Base-by-base conservation (phyloP, 2,329 filamentous ascomycete species). In the Macrophomina phaseolina region DNA sequence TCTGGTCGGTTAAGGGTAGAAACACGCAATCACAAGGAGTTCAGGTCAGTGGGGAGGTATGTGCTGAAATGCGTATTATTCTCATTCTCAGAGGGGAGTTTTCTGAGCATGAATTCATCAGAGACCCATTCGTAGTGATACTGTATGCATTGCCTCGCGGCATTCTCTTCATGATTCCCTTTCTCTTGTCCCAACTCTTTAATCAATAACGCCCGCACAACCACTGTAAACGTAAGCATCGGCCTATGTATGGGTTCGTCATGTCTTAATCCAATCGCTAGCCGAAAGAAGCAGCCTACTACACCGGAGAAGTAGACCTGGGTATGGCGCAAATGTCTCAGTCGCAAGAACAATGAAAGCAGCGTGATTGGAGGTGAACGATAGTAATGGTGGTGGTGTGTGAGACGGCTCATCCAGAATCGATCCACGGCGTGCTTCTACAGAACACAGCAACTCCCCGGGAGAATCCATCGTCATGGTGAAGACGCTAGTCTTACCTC, bases 261-360 rank as follows among this genome's bases (percentile, higher is more conserved):
- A 30, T 46, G 14, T 30, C 45, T 38, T 46, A 60, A n/a, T 38
- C 53, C 55, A 60, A 60, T 46, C 28, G 55, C 55, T 60, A 23
- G 40, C 34, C 55, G 36, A 60, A 60, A 60, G 38, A 46, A 60
- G 55, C 23, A 45, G 23, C 38, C 38, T 8, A 60, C 55, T 60
- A 60, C 55, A 60, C 55, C 23, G 23, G 42, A 45, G 55, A 60
- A 60, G 38, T 38, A 60, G 55, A 60, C 55, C 55, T 60, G 28
- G 55, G 40, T 60, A 60, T 60, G 55, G 45, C 40, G 55, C 55
- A 23, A 18, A 60, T 60, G 55, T 60, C 40, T 45, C 55, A 58
- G 38, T 45, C 55, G 55, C 55, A 58, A 58, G 45, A 28, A 36
- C 32, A 60, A 12, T 36, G 53, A n/a, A 45, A 60, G 23, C 7